These are phyloP conservation scores for Capsicum baccatum DNA, from an alignment of 257 asterid genomes.

Conservation along the genomic window DNA sequence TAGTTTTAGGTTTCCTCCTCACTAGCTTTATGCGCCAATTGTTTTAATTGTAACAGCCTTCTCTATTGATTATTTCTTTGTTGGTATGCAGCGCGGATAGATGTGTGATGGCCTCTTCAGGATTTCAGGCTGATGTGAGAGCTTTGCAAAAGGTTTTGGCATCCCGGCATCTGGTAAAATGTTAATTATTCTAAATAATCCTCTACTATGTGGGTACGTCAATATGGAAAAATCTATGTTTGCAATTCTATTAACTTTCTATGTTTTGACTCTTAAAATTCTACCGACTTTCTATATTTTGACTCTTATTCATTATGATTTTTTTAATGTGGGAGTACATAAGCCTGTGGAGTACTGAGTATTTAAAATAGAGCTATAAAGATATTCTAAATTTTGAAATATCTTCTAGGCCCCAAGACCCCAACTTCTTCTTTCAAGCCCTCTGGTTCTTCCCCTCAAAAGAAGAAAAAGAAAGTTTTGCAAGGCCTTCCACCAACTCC, in stretches of 20 bases:
- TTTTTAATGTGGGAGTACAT: not conserved
- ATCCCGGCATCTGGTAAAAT: slow-evolving; percentile 53
- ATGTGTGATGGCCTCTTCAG: slow-evolving; percentile 87
- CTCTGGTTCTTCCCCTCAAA: too few species aligned
- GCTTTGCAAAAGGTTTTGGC: slow-evolving; percentile 77
- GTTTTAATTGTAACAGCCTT: not conserved
- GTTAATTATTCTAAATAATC: not conserved
- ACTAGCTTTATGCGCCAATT: not conserved
- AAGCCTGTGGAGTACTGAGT: not conserved
- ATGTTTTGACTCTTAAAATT: not conserved
- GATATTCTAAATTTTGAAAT: too few species aligned
- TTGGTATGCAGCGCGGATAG: slow-evolving; percentile 67
- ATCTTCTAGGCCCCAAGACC: too few species aligned
- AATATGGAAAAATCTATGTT: not conserved
- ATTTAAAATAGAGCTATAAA: too few species aligned
- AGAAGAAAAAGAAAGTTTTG: too few species aligned
- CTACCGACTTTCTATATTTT: not conserved
- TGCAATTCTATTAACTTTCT: not conserved
- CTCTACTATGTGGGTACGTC: not conserved
- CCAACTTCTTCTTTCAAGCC: too few species aligned
- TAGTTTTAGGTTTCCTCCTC: not conserved
- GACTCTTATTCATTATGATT: not conserved
- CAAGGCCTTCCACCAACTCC: too few species aligned
- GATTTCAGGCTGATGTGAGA: slow-evolving; percentile 97
- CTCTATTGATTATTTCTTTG: not conserved